Base-by-base conservation (phyloP, 1,284 basidiomycete genomes). In the Mrakiaceae sp. region DNA sequence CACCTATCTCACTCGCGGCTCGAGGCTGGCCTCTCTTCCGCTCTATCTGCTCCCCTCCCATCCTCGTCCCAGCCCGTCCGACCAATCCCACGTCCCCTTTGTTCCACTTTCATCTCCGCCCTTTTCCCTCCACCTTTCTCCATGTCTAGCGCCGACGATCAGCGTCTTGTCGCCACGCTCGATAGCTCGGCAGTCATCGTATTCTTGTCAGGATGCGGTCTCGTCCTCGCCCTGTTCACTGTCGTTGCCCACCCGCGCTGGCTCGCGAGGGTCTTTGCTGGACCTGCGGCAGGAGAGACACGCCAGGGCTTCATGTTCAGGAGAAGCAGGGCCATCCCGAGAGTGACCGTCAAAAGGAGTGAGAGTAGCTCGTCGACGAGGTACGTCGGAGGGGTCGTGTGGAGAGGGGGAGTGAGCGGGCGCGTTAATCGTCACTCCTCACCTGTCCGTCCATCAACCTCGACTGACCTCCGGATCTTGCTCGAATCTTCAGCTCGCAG, bases 221-320 rank as follows among this genome's bases (percentile, higher is more conserved):
- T 51, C 6, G 48, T 58, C 5, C 49, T 62, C n/a, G 58, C 9
- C 3, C 27, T 55, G 6, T 65, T 65, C 40, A 51, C 54, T 7
- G 16, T 65, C 3, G 64, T 50, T 12, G 59, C 64, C 39, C 64
- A 61, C 39, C 58, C 64, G 1, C 47, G 64, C 6, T 27, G 46
- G 43, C 59, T 65, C 49, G 58, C 60, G 40, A 27, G 64, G n/a
- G 3, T 53, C 16, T 10, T 65, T 8, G 57, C 64, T 2, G 51
- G 63, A 0, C 10, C 39, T 12, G 40, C 40, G 5, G 58, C 59
- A 4, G 60, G 64, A 2, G 60, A 65, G 49, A n/a, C 62, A 8
- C 14, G 49, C 47, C 44, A 48, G 3, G 64, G 64, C 4, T 62
- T 44, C 27, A 54, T 46, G 8, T 27, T 64, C 16, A 39, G 14